A percentile compares a stretch with the other conserved stretches of the same genome.
These are phyloP conservation scores for Pestalotiopsis sp. DNA, from an alignment of 2,329 filamentous ascomycete genomes.

Conservation along the genomic window DNA sequence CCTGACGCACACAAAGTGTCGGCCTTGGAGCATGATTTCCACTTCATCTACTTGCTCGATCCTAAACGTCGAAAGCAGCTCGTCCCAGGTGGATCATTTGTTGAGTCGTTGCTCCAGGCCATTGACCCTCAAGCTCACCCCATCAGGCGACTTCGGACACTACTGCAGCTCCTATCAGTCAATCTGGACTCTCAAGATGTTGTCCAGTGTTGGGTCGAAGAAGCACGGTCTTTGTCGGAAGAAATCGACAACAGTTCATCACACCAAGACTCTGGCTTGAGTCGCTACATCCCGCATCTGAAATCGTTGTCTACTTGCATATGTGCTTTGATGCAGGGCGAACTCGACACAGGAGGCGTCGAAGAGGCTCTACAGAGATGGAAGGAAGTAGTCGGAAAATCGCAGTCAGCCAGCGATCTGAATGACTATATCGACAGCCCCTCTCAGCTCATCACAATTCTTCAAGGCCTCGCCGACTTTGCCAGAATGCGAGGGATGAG, in stretches of 20 bases:
- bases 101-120: slow-evolving; percentile 50
- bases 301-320: slow-evolving; percentile 48
- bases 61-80: slow-evolving; percentile 35
- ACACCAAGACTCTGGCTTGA: slow-evolving; percentile 48
- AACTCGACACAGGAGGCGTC: slow-evolving; percentile 35
- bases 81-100: slow-evolving; percentile 46
- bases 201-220: slow-evolving; percentile 40
- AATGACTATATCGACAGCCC: slow-evolving; percentile 51
- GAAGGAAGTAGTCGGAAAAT: slow-evolving; percentile 43
- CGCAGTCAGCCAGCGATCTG: slow-evolving; percentile 43
- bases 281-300: slow-evolving; percentile 51
- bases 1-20: slow-evolving; percentile 56
- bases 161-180: slow-evolving; percentile 51
- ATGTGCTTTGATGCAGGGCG: slow-evolving; percentile 42
- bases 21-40: slow-evolving; percentile 63
- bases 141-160: slow-evolving; percentile 53
- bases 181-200: slow-evolving; percentile 48
- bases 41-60: slow-evolving; percentile 46
- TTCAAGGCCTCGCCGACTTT: slow-evolving; percentile 54
- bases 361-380: slow-evolving; percentile 45
- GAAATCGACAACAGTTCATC: slow-evolving; percentile 38
- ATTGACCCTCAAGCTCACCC: slow-evolving; percentile 55
- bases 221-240: slow-evolving; percentile 41
- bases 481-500: slow-evolving; percentile 54
- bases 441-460: slow-evolving; percentile 48